Evolutionary conservation across 495 filamentous ascomycete genomes (phyloP), one percentile per base, ranked within the genome.

Genomic region (Neurospora sp.): DNA sequence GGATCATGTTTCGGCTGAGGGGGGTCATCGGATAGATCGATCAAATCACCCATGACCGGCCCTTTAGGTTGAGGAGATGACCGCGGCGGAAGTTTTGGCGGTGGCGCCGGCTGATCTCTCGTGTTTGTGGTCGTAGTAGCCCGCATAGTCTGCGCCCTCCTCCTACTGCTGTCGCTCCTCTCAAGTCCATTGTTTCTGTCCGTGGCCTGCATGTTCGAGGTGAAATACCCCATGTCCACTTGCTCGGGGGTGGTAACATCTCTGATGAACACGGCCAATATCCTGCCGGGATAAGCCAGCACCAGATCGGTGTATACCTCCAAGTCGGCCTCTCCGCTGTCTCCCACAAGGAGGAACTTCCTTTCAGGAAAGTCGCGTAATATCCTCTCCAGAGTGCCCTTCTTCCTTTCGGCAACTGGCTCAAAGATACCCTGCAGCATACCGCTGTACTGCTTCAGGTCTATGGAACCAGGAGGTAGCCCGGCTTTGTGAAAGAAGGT

Each of bases 381-480:
- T 41, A 99, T 91, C 74, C 88, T 91, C 74, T 97, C 94, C 1
- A 99, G 83, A 0, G 91, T 91, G 0, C 89, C 89, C 79, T 93
- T 95, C 83, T 99, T 99, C 59, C 94, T 85, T 81, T 98, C 96
- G 0, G 95, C 93, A 3, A 97, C 96, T 22, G 96, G 96, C 81
- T 99, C 96, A 75, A 99, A 98, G 53, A 99, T 97, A 0, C 96
- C 96, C 81, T 97, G 94, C 2, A 99, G 85, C 92, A 98, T 96
- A 39, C 96, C 96, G 69, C 86, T 90, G 81, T 98, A 99, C 71
- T 94, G 92, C 81, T 99, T 99, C 75, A 99, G 80, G 77, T 99
- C 96, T 76, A 97, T 91, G 0, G 93, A 96, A 2, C 94, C 96
- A 12, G 88, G 88, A 1, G 96, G 96, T 16, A 99, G 83, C 8